phyloP scores from a whole-genome alignment of 306 rosid genomes.

The Medicago truncatula region MtrunA17r5.0-ANR NC_053048.1:42962001-42962500 shows the following conservation, averaged over 20 bases:
- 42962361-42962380: constrained; percentile 61
- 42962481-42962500: constrained; percentile 75
- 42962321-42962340: constrained; percentile 35
- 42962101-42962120: constrained; percentile 24
- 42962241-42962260: constrained; percentile 84
- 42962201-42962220: constrained; percentile 58
- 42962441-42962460: constrained; percentile 96
- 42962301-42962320: constrained; percentile 76
- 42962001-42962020: constrained; percentile 13
- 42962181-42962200: constrained; percentile 15
- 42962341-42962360: constrained; percentile 23
- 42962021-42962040: constrained; percentile 18
- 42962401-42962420: constrained; percentile 99
- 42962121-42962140: constrained; percentile 7
- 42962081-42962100: constrained; percentile 1
- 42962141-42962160: constrained; percentile 21
- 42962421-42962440: constrained; percentile 92
- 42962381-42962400: constrained; percentile 98
- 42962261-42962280: constrained; percentile 89
- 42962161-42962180: neutral
- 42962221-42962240: constrained; percentile 89
- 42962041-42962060: constrained; percentile 28
- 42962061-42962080: constrained; percentile 9
- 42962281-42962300: constrained; percentile 84
- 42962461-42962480: constrained; percentile 86